phyloP scores from a whole-genome alignment of 1,284 basidiomycete species.

The Veloporphyrellus conicus region DNA sequence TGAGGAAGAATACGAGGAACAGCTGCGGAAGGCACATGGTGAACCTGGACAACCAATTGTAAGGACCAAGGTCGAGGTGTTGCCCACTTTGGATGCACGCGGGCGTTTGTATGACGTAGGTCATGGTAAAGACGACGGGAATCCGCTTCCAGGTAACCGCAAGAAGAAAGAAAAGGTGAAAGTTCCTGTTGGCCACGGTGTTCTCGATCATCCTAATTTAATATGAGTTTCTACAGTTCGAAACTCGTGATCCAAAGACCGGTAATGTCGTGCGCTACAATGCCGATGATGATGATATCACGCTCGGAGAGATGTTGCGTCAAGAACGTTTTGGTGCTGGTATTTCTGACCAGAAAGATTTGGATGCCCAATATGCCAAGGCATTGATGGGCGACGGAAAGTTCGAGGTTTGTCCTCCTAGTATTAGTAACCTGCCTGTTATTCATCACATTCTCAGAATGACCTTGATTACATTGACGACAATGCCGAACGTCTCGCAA shows the following conservation, averaged over 20 bases:
- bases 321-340: slow-evolving; percentile 91
- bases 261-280: slow-evolving; percentile 83
- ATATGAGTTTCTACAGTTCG: slow-evolving; percentile 50
- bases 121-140: slow-evolving; percentile 52
- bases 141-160: slow-evolving; percentile 59
- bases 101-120: slow-evolving; percentile 93
- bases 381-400: slow-evolving; percentile 85
- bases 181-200: neutral
- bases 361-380: slow-evolving; percentile 85
- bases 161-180: slow-evolving; percentile 73
- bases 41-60: slow-evolving; percentile 44
- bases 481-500: slow-evolving; percentile 86
- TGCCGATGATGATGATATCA: slow-evolving; percentile 83
- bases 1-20: slow-evolving; percentile 80
- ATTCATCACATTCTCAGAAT: slow-evolving; percentile 43
- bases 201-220: neutral
- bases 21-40: slow-evolving; percentile 50
- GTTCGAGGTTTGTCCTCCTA: slow-evolving; percentile 60
- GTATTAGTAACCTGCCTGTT: neutral
- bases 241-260: slow-evolving; percentile 84
- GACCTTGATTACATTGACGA: slow-evolving; percentile 95
- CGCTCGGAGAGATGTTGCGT: slow-evolving; percentile 87
- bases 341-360: slow-evolving; percentile 82
- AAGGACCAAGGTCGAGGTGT: slow-evolving; percentile 67
- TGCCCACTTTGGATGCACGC: slow-evolving; percentile 85